phyloP scores from a whole-genome alignment of 352 stramenopile genomes.

The Phytophthora parvispora region DNA sequence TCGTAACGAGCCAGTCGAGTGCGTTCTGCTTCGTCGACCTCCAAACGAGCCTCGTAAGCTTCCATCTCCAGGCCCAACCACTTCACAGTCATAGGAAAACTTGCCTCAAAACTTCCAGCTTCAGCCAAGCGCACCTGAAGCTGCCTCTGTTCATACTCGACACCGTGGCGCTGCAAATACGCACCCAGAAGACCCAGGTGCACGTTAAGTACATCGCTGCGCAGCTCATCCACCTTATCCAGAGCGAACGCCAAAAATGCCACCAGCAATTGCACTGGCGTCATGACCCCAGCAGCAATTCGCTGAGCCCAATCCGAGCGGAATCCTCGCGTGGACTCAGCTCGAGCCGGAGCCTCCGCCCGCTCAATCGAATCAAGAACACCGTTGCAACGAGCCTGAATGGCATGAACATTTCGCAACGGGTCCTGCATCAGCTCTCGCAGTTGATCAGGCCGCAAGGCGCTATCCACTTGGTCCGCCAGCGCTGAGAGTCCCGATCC shows the following conservation, averaged over 20 bases:
- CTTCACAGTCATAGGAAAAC: constrained; percentile 53
- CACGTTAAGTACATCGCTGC: constrained; percentile 66
- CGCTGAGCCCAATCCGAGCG: constrained; percentile 34
- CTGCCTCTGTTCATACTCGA: constrained; percentile 76
- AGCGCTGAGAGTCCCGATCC: constrained; percentile 31
- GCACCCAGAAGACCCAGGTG: constrained; percentile 62
- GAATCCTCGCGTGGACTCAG: constrained; percentile 53
- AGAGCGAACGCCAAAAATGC: constrained; percentile 76
- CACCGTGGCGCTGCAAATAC: constrained; percentile 69
- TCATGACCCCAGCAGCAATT: constrained; percentile 30
- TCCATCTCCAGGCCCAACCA: constrained; percentile 61
- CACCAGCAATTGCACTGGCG: constrained; percentile 47
- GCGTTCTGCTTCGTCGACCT: constrained; percentile 34
- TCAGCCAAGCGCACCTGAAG: constrained; percentile 41
- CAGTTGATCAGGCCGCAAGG: constrained; percentile 43
- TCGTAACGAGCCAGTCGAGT: constrained; percentile 36
- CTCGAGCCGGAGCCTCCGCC: constrained; percentile 64
- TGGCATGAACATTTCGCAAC: constrained; percentile 28
- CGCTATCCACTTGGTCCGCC: constrained; percentile 47
- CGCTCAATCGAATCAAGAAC: constrained; percentile 59
- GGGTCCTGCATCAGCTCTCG: constrained; percentile 49
- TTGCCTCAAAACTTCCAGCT: constrained; percentile 17
- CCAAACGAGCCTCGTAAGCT: constrained; percentile 27
- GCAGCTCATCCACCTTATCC: constrained; percentile 75
- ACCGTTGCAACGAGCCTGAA: constrained; percentile 50